A percentile compares a stretch with the other conserved stretches of the same genome.
Conservation (phyloP, 306 rosid genomes). For the Quercus aquifolioides region DNA sequence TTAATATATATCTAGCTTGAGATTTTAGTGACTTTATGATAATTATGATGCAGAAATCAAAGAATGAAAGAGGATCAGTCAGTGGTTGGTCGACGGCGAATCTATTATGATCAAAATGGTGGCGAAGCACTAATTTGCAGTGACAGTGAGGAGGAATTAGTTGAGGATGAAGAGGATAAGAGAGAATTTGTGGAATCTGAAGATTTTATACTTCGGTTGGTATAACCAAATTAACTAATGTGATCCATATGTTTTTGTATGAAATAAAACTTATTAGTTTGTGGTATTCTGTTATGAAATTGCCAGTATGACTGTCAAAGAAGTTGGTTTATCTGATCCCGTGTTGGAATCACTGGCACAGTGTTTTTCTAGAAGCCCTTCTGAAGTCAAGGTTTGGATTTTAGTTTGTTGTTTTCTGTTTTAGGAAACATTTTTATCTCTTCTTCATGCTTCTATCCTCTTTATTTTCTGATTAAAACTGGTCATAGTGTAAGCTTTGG, state of each 20-base stretch:
- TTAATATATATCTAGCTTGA: constrained; percentile 6
- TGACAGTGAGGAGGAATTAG: constrained; percentile 93
- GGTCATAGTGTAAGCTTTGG: constrained; percentile 73
- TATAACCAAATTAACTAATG: constrained; percentile 29
- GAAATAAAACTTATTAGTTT: constrained; percentile 21
- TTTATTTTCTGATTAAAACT: constrained; percentile 47
- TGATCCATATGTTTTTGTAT: constrained; percentile 18
- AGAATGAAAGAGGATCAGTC: constrained; percentile 99
- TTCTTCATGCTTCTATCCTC: constrained; percentile 23
- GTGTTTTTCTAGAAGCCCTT: constrained; percentile 73
- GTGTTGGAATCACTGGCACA: constrained; percentile 73
- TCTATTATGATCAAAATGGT: constrained; percentile 95
- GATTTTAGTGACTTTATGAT: constrained; percentile 17
- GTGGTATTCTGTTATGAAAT: constrained; percentile 27
- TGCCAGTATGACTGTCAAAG: constrained; percentile 72
- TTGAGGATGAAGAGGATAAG: constrained; percentile 92
- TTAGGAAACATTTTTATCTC: constrained; percentile 13
- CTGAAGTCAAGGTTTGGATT: constrained; percentile 68
- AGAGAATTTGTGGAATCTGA: constrained; percentile 81
- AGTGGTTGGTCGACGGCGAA: constrained; percentile 91
- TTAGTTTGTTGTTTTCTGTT: constrained; percentile 1
- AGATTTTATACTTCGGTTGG: constrained; percentile 91
- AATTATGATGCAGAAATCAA: constrained; percentile 72
- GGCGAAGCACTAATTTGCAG: constrained; percentile 99
- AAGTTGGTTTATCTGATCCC: constrained; percentile 68